Percentiles rank a stretch among this genome's conserved stretches.
Evolutionary conservation across 495 filamentous ascomycete genomes (phyloP).

Genomic region (Hypoxylon perforatum): DNA sequence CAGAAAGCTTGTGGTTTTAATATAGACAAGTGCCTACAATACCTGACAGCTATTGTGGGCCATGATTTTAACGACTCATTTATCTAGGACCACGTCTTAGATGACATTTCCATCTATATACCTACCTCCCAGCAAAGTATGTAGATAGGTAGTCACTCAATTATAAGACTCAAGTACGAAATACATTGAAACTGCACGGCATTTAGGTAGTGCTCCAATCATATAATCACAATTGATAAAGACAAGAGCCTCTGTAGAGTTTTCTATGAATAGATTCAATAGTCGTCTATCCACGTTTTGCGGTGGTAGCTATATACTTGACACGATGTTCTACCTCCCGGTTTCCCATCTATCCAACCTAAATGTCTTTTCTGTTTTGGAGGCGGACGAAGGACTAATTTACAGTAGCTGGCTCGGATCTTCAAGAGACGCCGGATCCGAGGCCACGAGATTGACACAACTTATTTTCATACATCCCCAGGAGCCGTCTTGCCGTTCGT

Average conservation of each 20-base stretch:
- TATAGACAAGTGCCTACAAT: no score
- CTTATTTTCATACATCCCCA: constrained; percentile 41
- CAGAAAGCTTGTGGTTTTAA: no score
- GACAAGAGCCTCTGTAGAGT: background rate
- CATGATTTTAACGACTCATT: no score
- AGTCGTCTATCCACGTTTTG: constrained; percentile 51
- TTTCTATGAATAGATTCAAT: constrained; percentile 56
- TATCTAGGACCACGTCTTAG: no score
- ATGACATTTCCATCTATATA: no score
- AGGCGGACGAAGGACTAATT: constrained; percentile 23
- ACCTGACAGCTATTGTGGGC: no score
- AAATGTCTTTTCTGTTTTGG: constrained; percentile 19
- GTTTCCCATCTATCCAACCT: constrained; percentile 19
- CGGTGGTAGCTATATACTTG: constrained; percentile 38
- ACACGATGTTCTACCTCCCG: constrained; percentile 4
- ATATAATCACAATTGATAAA: constrained; percentile 12
- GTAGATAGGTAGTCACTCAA: no score
- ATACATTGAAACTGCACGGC: no score
- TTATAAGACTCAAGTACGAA: no score
- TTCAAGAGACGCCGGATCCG: constrained; percentile 20
- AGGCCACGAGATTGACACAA: constrained; percentile 29
- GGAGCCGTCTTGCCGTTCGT: constrained; percentile 32
- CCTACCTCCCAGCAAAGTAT: no score
- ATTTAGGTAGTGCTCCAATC: no score
- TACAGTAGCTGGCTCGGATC: constrained; percentile 41